These are phyloP conservation scores for Capronia coronata DNA, from an alignment of 2,329 filamentous ascomycete genomes.

Conservation along the genomic window DNA sequence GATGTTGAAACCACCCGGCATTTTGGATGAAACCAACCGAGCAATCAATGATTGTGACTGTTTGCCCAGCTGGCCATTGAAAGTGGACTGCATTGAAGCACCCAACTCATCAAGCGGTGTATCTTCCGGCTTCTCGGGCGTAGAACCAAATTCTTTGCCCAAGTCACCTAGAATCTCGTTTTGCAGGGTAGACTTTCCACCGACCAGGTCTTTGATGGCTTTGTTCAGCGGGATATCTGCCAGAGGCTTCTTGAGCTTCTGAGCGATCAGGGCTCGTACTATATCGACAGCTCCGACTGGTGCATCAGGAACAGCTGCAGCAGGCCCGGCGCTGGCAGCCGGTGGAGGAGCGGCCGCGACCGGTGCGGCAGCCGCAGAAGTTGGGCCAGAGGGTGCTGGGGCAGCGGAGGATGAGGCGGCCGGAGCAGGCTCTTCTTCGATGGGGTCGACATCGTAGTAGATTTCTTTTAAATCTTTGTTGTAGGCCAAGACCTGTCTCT, in stretches of 20 bases:
- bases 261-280: constrained; percentile 79
- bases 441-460: constrained; percentile 95
- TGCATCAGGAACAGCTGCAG: constrained; percentile 75
- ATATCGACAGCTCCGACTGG: constrained; percentile 87
- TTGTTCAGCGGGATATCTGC: constrained; percentile 86
- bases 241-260: constrained; percentile 94
- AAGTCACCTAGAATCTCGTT: constrained; percentile 98
- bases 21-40: constrained; percentile 94
- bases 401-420: constrained; percentile 37
- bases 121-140: constrained; percentile 97
- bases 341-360: constrained; percentile 52
- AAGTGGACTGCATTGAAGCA: constrained; percentile 94
- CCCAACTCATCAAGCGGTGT: constrained; percentile 92
- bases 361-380: constrained; percentile 51
- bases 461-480: constrained; percentile 99
- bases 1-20: constrained; percentile 99
- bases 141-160: constrained; percentile 96
- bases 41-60: constrained; percentile 90
- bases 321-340: constrained; percentile 70
- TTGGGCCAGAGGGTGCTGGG: constrained; percentile 42
- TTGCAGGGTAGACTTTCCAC: constrained; percentile 96
- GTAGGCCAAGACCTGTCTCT: constrained; percentile 97
- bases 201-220: constrained; percentile 96
- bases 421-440: constrained; percentile 77
- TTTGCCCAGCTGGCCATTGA: constrained; percentile 96